Base-by-base conservation (phyloP, 345 rosid genomes). In the Populus euphratica region DNA sequence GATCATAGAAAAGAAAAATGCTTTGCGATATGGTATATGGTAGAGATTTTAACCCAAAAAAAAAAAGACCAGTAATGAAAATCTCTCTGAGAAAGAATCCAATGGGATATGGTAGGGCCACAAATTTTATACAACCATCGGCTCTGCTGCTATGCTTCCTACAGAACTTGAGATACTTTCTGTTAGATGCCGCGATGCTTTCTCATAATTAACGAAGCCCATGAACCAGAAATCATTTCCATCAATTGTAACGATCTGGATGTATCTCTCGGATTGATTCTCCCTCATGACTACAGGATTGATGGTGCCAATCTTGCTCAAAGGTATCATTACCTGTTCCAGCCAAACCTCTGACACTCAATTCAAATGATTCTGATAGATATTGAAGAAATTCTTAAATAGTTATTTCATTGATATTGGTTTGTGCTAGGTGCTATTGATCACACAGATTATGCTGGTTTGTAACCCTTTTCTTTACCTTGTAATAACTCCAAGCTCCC, bases 221-320 rank as follows among this genome's bases (percentile, higher is more conserved):
- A 91, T 94, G 80, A 93, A 91, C 98, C 98, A 94, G 79, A 94
- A 94, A n/a, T 93, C 92, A 72, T 91, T 96, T 0, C 89, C 91
- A 33, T 93, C 98, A 16, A 84, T 71, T 1, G 98, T 91, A 29
- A 81, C 83, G 61, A 91, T 54, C 76, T 91, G 90, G 20, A 93
- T 86, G 82, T 93, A 94, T 80, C 86, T 93, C 82, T 93, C 97
- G 0, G 89, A 85, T 9, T 90, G 88, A 50, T 79, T 81, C 62
- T 81, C 83, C 79, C 85, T 90, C 78, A 77, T 86, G 83, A 89
- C 56, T 63, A 81, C 88, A 1, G 94, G 93, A 61, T 85, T 88
- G 0, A 89, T 88, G 0, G 83, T 72, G 47, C 76, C 83, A 8
- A 90, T 84, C 75, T 82, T 87, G 10, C 13, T 77, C 81, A 91